Evolutionary conservation across 176 grass and related monocot species (phyloP).

Genomic region (Oryza meridionalis): DNA sequence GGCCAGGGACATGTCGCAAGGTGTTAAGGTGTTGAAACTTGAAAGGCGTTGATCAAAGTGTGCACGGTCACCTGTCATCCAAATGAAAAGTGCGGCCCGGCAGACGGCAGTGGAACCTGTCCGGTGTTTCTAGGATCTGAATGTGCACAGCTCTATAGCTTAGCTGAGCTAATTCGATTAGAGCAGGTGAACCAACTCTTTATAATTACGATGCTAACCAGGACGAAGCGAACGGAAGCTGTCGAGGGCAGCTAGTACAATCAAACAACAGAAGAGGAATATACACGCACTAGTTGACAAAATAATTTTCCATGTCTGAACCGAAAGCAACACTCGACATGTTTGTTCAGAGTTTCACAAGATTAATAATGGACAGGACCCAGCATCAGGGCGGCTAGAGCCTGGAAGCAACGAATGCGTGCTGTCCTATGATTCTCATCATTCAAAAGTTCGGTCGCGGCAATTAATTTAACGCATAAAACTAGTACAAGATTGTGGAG

Average conservation of each 20-base stretch:
- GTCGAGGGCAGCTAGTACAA: background rate
- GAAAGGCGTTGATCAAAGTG: background rate
- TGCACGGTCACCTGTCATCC: background rate
- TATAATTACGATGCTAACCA: background rate
- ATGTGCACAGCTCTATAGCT: background rate
- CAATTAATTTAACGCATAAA: background rate
- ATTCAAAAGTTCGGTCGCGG: background rate
- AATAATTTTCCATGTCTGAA: background rate
- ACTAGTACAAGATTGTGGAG: background rate
- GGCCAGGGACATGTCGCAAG: background rate
- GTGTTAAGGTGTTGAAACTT: background rate
- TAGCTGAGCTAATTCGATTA: slow-evolving; percentile 32
- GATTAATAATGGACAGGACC: background rate
- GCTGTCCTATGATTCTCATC: background rate
- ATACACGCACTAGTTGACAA: background rate
- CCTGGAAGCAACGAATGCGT: background rate
- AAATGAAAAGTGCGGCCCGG: background rate
- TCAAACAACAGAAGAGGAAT: background rate
- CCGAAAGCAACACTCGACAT: slow-evolving; percentile 2
- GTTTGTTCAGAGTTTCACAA: background rate
- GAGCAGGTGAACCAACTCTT: slow-evolving; percentile 29
- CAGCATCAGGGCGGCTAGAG: background rate
- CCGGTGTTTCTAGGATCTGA: background rate
- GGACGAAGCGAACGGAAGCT: background rate
- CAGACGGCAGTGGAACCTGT: background rate